Conservation (phyloP, 2,329 filamentous ascomycete genomes). For the Claviceps paspali region DNA sequence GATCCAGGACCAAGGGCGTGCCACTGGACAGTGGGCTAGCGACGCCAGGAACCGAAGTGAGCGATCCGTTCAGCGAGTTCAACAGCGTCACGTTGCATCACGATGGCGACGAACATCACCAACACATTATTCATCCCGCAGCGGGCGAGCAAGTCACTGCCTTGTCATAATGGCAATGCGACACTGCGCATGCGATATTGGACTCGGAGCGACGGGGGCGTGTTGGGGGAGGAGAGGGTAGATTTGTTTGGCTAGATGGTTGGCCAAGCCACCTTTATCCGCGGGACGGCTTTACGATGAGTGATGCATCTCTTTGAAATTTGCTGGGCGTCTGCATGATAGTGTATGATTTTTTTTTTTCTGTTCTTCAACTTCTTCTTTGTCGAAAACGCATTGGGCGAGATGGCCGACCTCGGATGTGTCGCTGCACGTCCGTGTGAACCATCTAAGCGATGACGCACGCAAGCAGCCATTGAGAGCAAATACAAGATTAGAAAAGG, state of each 20-base stretch:
- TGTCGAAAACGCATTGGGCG: too few relatives aligned
- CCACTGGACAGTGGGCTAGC: slow-evolving; percentile 73
- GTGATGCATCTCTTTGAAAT: background rate
- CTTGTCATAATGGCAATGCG: slow-evolving; percentile 4
- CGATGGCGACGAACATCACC: slow-evolving; percentile 62
- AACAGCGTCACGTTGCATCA: slow-evolving; percentile 97
- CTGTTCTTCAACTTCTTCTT: too few relatives aligned
- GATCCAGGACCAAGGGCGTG: slow-evolving; percentile 56
- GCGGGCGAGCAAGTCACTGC: slow-evolving; percentile 2
- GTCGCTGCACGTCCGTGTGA: background rate
- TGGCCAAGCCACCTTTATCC: background rate
- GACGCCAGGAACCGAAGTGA: slow-evolving; percentile 67
- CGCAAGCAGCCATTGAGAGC: too few relatives aligned
- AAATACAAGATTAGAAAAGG: too few relatives aligned
- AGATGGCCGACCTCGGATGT: background rate
- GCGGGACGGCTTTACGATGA: background rate
- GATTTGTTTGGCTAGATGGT: background rate
- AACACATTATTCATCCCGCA: slow-evolving; percentile 13
- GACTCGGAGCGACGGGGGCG: background rate
- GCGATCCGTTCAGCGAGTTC: slow-evolving; percentile 95
- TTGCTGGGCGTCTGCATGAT: background rate
- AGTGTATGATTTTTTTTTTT: background rate
- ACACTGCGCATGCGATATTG: background rate
- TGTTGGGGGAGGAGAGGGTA: too few relatives aligned
- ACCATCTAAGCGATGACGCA: background rate